phyloP scores from a whole-genome alignment of 768 basidiomycete species.

The Filobasidium floriforme region DNA sequence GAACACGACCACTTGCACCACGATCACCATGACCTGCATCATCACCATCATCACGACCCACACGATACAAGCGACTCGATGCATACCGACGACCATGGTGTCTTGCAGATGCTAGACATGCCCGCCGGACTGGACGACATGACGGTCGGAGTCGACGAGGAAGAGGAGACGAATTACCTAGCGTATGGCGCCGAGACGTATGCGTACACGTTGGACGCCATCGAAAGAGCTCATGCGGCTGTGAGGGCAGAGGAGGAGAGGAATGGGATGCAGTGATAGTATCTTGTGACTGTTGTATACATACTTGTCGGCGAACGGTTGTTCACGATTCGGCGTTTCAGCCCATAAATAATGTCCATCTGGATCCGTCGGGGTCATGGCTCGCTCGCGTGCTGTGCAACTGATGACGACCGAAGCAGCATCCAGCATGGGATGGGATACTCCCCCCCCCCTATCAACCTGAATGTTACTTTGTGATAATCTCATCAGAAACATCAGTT shows the following conservation, averaged over 20 bases:
- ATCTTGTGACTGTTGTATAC: neutral
- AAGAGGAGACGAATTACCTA: neutral
- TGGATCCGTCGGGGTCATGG: too few species aligned
- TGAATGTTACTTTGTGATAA: too few species aligned
- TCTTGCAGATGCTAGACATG: neutral
- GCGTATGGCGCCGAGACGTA: neutral
- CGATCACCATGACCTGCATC: neutral
- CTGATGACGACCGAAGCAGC: too few species aligned
- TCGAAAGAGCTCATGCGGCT: slow-evolving; percentile 2
- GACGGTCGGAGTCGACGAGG: neutral
- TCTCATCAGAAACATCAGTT: too few species aligned
- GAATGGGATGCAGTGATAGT: neutral
- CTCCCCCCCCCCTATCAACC: too few species aligned
- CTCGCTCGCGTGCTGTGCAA: too few species aligned
- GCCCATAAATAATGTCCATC: too few species aligned
- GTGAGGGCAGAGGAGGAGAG: slow-evolving; percentile 3
- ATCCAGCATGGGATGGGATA: too few species aligned
- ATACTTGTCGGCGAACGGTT: too few species aligned
- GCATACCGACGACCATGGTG: neutral
- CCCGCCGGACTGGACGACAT: neutral
- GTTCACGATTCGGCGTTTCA: too few species aligned
- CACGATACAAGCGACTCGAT: neutral
- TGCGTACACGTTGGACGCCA: slow-evolving; percentile 5
- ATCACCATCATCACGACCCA: neutral
- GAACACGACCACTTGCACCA: neutral